Percentiles rank a stretch among this genome's conserved stretches.
Conservation (phyloP, 768 basidiomycete genomes). For the Termitomyces titanicus region DNA sequence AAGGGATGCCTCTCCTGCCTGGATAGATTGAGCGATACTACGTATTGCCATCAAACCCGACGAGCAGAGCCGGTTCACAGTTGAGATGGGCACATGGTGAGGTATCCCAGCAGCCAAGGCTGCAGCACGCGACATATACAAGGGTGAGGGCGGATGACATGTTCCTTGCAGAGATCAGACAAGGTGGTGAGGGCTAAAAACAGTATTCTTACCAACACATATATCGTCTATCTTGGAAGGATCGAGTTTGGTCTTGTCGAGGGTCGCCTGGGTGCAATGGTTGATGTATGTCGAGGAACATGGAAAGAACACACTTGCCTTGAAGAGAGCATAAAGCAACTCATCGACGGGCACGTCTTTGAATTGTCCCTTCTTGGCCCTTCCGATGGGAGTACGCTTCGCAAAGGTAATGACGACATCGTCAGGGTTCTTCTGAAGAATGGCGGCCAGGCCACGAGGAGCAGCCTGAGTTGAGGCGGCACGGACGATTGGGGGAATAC, state of each 20-base stretch:
- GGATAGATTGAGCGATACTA: conserved; percentile 83
- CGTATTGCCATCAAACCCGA: conserved; percentile 94
- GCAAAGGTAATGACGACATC: conserved; percentile 92
- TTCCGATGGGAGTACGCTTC: conserved; percentile 85
- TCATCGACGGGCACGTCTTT: conserved; percentile 89
- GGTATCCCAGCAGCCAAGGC: conserved; percentile 89
- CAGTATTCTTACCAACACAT: conserved; percentile 66
- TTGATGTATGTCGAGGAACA: background rate
- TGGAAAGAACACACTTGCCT: conserved; percentile 36
- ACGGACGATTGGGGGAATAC: conserved; percentile 23
- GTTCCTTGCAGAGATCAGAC: conserved; percentile 64
- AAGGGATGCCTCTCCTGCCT: conserved; percentile 76
- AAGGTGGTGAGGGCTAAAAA: background rate
- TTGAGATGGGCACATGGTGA: conserved; percentile 79
- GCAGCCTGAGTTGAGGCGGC: conserved; percentile 34
- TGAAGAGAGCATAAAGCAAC: conserved; percentile 77
- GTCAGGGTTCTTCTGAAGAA: conserved; percentile 69
- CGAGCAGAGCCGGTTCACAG: conserved; percentile 91
- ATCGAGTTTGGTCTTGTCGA: conserved; percentile 64
- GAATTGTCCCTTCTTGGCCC: conserved; percentile 87
- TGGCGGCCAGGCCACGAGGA: conserved; percentile 44
- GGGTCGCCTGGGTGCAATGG: conserved; percentile 46
- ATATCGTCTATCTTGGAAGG: conserved; percentile 77
- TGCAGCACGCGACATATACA: conserved; percentile 82
- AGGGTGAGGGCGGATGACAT: conserved; percentile 79